phyloP scores from a whole-genome alignment of 176 grass and related monocot genomes.

The Secale cereale region DNA sequence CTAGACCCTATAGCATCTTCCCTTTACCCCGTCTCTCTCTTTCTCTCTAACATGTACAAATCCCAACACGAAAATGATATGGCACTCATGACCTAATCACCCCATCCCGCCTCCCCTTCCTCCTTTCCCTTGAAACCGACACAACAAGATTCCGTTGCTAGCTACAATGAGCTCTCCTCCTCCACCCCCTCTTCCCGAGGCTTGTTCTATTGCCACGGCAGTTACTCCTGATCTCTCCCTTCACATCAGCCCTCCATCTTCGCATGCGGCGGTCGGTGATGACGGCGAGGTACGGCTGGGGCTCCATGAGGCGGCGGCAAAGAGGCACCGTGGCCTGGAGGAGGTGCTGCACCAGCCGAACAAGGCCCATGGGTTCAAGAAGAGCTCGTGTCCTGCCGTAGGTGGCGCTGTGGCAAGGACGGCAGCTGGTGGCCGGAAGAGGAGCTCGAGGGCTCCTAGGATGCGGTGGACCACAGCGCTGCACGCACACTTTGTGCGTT shows the following conservation, averaged over 20 bases:
- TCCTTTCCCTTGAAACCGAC: constrained; percentile 18
- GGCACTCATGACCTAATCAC: constrained; percentile 84
- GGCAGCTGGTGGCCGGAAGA: constrained; percentile 31
- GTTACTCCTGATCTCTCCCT: constrained; percentile 73
- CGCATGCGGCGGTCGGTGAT: neutral
- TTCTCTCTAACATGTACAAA: constrained; percentile 22
- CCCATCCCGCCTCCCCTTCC: neutral
- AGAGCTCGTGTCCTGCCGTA: neutral
- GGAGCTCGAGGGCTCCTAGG: constrained; percentile 77
- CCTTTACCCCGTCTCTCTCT: neutral
- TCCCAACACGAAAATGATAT: constrained; percentile 53
- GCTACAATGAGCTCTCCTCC: constrained; percentile 25
- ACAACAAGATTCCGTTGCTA: neutral
- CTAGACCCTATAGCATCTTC: constrained; percentile 13
- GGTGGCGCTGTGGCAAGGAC: neutral
- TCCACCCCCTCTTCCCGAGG: neutral
- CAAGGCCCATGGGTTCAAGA: constrained; percentile 65
- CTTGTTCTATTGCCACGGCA: constrained; percentile 13
- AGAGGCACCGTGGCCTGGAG: neutral
- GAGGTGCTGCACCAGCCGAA: constrained; percentile 35
- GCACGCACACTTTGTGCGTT: constrained; percentile 91
- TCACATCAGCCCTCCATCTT: constrained; percentile 66
- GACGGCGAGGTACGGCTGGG: constrained; percentile 26
- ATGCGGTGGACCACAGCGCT: constrained; percentile 98
- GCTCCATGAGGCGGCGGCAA: constrained; percentile 10